phyloP scores from a whole-genome alignment of 768 basidiomycete genomes.

The Boletellus ananiceps region DNA sequence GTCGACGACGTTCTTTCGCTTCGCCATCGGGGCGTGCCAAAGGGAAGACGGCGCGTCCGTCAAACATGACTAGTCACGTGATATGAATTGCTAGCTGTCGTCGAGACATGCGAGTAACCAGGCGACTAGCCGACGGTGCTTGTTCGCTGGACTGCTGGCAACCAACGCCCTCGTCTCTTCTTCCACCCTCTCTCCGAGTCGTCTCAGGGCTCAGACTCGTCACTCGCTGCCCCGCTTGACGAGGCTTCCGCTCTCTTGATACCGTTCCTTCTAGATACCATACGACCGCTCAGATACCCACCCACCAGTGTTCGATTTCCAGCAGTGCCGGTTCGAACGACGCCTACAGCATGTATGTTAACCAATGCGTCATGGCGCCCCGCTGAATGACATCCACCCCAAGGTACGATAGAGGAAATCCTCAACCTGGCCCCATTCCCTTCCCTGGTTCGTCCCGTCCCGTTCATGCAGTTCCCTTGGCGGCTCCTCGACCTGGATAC shows the following conservation, averaged over 20 bases:
- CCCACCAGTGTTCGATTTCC: constrained; percentile 36
- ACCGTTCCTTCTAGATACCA: constrained; percentile 8
- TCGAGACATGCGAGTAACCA: background rate
- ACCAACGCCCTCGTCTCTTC: constrained; percentile 11
- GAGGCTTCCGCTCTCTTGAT: constrained; percentile 31
- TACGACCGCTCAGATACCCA: constrained; percentile 21
- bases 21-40: constrained; percentile 40
- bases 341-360: constrained; percentile 62
- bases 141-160: constrained; percentile 12
- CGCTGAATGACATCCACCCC: constrained; percentile 5
- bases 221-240: constrained; percentile 22
- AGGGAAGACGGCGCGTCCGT: constrained; percentile 7
- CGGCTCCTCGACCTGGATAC: constrained; percentile 71
- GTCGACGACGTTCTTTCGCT: constrained; percentile 44
- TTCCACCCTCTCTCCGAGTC: constrained; percentile 5
- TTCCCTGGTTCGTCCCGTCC: constrained; percentile 36
- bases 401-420: constrained; percentile 59
- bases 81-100: background rate
- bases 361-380: constrained; percentile 3
- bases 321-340: constrained; percentile 49
- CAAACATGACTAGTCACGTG: constrained; percentile 21
- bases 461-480: constrained; percentile 42
- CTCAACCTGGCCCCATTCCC: constrained; percentile 50
- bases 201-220: constrained; percentile 8
- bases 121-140: constrained; percentile 16